A percentile compares a stretch with the other conserved stretches of the same genome.
These are phyloP conservation scores for Phytopythium litorale DNA, from an alignment of 352 stramenopile species.

Conservation along the genomic window DNA sequence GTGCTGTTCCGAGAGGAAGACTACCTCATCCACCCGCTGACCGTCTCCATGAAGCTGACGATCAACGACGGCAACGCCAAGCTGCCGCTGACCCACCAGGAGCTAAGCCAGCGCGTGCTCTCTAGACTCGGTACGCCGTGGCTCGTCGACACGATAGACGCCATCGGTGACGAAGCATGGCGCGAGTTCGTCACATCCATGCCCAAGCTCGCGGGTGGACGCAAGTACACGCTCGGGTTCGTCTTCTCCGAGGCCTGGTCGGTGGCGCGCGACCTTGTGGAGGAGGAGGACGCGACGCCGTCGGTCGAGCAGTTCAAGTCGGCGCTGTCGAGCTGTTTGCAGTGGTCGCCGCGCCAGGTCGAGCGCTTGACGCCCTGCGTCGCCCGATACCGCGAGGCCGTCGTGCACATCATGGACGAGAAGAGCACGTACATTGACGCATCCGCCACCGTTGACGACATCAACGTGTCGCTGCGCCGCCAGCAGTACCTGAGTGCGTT, in stretches of 20 bases:
- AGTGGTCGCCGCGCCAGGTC: constrained; percentile 64
- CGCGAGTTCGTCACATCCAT: constrained; percentile 64
- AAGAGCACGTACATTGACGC: constrained; percentile 88
- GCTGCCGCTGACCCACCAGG: constrained; percentile 72
- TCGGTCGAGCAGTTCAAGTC: constrained; percentile 70
- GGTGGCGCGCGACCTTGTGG: constrained; percentile 62
- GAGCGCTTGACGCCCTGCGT: constrained; percentile 57
- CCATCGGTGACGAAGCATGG: constrained; percentile 67
- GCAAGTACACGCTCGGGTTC: constrained; percentile 81
- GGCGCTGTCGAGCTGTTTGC: constrained; percentile 68
- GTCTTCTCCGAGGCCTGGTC: constrained; percentile 84
- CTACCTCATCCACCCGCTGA: constrained; percentile 74
- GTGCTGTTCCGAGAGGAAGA: constrained; percentile 43
- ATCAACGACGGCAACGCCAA: constrained; percentile 80
- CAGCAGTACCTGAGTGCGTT: constrained; percentile 75
- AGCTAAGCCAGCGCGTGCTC: constrained; percentile 67
- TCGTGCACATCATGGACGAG: constrained; percentile 82
- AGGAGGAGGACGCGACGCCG: constrained; percentile 76
- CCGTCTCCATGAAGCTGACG: constrained; percentile 73
- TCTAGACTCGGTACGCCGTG: constrained; percentile 69
- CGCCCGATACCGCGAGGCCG: constrained; percentile 67
- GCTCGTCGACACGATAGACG: constrained; percentile 74
- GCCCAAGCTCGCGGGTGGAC: constrained; percentile 62
- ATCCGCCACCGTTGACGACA: constrained; percentile 65
- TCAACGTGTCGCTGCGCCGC: constrained; percentile 54